phyloP scores from a whole-genome alignment of 176 grass and related monocot genomes.

The Themeda triandra region DNA sequence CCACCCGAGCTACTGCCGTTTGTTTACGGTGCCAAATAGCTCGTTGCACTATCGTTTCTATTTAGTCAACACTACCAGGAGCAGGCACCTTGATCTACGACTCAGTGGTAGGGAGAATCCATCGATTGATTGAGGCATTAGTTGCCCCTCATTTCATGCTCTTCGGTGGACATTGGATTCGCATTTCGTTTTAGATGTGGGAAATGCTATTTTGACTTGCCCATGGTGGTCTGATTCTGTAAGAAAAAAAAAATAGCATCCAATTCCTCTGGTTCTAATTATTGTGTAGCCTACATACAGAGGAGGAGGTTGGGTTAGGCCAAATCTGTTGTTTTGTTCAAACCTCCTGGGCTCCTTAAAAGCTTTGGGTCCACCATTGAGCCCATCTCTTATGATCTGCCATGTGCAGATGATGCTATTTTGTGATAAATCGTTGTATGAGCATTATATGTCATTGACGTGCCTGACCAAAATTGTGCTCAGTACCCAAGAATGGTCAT shows the following conservation, averaged over 20 bases:
- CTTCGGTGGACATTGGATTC: neutral
- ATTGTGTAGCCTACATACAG: no score
- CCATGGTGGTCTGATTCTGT: neutral
- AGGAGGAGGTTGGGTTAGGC: no score
- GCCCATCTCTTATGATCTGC: no score
- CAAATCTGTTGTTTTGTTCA: no score
- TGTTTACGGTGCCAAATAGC: no score
- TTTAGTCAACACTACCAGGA: no score
- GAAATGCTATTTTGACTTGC: neutral
- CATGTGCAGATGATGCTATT: neutral
- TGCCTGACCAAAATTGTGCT: neutral
- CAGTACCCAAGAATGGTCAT: neutral
- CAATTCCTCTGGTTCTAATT: no score
- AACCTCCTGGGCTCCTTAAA: neutral
- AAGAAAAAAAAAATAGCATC: no score
- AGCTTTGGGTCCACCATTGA: neutral
- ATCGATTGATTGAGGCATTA: neutral
- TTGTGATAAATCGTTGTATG: neutral
- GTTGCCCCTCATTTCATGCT: neutral
- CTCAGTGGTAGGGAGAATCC: neutral
- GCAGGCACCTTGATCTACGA: no score
- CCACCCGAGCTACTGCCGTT: no score
- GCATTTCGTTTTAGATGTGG: neutral
- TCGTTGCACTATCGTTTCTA: no score
- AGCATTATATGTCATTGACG: neutral